Percentiles rank a stretch among this genome's conserved stretches.
Evolutionary conservation across 73 alveolate species (phyloP).

Genomic region (Stentor coeruleus): DNA sequence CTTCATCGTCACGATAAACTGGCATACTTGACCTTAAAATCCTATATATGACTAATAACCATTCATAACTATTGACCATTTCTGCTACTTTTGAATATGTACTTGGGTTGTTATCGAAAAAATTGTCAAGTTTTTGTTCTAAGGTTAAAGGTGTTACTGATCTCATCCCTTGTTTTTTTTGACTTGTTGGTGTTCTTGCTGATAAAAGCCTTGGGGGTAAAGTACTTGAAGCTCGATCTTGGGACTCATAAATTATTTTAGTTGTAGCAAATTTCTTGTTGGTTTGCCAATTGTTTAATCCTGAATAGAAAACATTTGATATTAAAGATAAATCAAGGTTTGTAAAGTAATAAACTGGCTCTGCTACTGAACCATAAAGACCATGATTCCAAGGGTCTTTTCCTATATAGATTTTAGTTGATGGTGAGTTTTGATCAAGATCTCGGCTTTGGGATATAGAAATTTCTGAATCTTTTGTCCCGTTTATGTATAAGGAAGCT

Average conservation of each 20-base stretch:
- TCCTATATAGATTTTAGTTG: conserved; percentile 40
- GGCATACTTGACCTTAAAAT: not conserved
- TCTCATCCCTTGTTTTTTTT: conserved; percentile 42
- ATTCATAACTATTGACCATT: not conserved
- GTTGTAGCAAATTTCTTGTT: conserved; percentile 33
- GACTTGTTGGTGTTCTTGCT: conserved; percentile 39
- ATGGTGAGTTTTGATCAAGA: conserved; percentile 42
- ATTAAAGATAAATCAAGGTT: conserved; percentile 43
- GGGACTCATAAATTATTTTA: conserved; percentile 44
- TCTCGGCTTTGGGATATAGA: conserved; percentile 56
- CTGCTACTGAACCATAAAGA: conserved; percentile 61
- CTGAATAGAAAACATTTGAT: conserved; percentile 40
- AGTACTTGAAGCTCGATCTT: conserved; percentile 46
- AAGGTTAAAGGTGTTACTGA: not conserved
- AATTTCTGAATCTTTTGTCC: conserved; percentile 63
- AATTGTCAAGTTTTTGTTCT: conserved; percentile 1
- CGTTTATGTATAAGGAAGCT: conserved; percentile 56
- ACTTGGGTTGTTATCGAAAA: not conserved
- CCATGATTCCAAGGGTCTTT: conserved; percentile 71
- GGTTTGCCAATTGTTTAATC: conserved; percentile 39
- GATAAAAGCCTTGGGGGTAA: conserved; percentile 40
- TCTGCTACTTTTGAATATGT: not conserved
- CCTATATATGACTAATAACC: conserved; percentile 2
- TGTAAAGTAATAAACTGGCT: conserved; percentile 51
- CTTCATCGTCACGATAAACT: conserved; percentile 18